Base-by-base conservation (phyloP, 2,329 filamentous ascomycete species). In the Fonsecaea multimorphosa region DNA sequence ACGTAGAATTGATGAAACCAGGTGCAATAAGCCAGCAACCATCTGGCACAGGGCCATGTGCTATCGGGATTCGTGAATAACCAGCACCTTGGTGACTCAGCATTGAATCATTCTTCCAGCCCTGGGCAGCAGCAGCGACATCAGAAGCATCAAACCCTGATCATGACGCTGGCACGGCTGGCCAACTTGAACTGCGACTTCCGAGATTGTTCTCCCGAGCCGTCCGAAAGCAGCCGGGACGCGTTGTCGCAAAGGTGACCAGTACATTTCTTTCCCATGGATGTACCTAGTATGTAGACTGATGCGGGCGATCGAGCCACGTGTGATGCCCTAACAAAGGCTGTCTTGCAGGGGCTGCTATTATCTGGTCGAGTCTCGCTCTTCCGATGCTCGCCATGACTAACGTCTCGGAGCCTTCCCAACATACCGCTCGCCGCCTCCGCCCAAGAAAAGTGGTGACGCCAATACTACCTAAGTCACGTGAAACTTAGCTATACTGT, bases 51-150 rank as follows among this genome's bases (percentile, higher is more conserved):
- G 19, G n/a, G n/a, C 67, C 67, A 66, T 68, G 63, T 66, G 64
- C 60, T 52, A 49, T 19, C 12, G 29, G 55, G 44, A 36, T 34
- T 61, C 56, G 58, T 66, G 64, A 66, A 62, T 64, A 66, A 68
- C 64, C 14, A 49, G 24, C 6, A 19, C 12, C 8, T 1, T 3
- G 62, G 62, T 68, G 55, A 66, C 64, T 66, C 63, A 66, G 63
- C 66, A 61, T 19, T 32, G 58, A 55, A 36, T 16, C 55, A 38
- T 40, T 46, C 38, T 40, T 40, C 38, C 38, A 40, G 32, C 32
- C 32, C 11, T 34, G 32, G 32, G 6, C 32, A 34, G 32, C 14
- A 5, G 14, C 14, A 6, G 16, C n/a, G 38, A n/a, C 16, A 40
- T 40, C 38, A 5, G 11, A 40, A 14, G 14, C 34, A 8, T 38